Percentiles rank a stretch among this genome's conserved stretches.
Evolutionary conservation across 306 rosid species (phyloP).

Genomic region (Canavalia ensiformis): DNA sequence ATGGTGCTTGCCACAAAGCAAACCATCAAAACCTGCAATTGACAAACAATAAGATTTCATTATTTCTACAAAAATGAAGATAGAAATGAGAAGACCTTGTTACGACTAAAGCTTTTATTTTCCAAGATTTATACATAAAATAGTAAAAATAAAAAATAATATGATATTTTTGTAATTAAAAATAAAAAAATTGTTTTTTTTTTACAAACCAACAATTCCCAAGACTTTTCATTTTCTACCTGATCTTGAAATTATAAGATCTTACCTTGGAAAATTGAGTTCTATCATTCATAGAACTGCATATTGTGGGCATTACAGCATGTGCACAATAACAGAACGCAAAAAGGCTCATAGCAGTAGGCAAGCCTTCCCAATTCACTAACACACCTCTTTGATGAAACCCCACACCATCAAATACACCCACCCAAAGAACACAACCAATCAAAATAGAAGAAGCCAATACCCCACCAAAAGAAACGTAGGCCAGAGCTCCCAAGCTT

Average conservation of each 20-base stretch:
- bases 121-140: too few relatives aligned
- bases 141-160: too few relatives aligned
- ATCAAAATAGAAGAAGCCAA: constrained; percentile 60
- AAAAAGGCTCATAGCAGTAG: constrained; percentile 64
- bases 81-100: constrained; percentile 1
- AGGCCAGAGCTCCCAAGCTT: constrained; percentile 64
- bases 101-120: too few relatives aligned
- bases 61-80: constrained; percentile 38
- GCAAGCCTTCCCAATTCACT: constrained; percentile 52
- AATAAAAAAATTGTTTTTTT: too few relatives aligned
- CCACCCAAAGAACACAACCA: constrained; percentile 63
- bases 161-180: too few relatives aligned
- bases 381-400: constrained; percentile 54
- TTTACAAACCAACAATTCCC: too few relatives aligned
- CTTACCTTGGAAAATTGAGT: constrained; percentile 68
- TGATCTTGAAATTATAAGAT: too few relatives aligned
- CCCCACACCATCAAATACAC: constrained; percentile 68
- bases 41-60: not conserved
- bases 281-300: constrained; percentile 69
- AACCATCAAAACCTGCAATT: constrained; percentile 67
- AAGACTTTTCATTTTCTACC: too few relatives aligned
- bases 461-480: constrained; percentile 75
- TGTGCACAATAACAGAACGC: constrained; percentile 72
- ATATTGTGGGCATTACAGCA: constrained; percentile 70
- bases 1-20: constrained; percentile 65